Conservation (phyloP, 208 protist species). For the Trypanosoma platydactyli region DNA sequence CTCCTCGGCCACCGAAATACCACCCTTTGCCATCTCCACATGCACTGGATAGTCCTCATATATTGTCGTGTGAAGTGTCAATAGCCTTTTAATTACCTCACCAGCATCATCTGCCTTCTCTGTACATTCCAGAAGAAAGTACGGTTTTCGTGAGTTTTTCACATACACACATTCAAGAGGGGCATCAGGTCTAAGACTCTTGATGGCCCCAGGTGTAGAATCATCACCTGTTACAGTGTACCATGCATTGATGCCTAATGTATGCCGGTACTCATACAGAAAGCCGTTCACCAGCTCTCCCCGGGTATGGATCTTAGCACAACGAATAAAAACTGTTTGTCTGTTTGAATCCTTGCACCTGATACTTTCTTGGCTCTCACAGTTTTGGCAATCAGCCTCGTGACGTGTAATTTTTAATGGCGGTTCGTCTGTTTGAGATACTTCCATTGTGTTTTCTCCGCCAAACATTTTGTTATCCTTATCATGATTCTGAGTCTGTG, state of each 20-base stretch:
- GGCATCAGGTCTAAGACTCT: conserved; percentile 37
- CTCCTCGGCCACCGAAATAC: conserved; percentile 49
- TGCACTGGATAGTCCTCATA: conserved; percentile 55
- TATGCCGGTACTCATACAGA: conserved; percentile 45
- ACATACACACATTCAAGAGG: conserved; percentile 78
- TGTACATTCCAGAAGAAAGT: conserved; percentile 77
- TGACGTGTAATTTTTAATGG: conserved; percentile 17
- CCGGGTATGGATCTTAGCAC: conserved; percentile 46
- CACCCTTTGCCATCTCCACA: conserved; percentile 43
- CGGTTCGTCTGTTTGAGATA: no score
- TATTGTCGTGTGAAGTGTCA: conserved; percentile 16
- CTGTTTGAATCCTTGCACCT: conserved; percentile 4
- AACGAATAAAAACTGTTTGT: conserved; percentile 71
- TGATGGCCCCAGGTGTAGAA: background rate
- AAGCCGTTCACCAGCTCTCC: conserved; percentile 79
- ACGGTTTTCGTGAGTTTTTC: conserved; percentile 67
- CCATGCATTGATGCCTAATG: conserved; percentile 44
- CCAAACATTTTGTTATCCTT: no score
- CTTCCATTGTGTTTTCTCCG: no score
- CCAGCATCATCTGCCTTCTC: conserved; percentile 1
- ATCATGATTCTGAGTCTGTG: no score
- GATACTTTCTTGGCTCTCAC: no score
- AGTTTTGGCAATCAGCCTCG: background rate
- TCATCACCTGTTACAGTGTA: conserved; percentile 23
- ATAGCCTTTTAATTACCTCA: conserved; percentile 6